Base-by-base conservation (phyloP, 108 stramenopile genomes). In the Phaeodactylum tricornutum region DNA sequence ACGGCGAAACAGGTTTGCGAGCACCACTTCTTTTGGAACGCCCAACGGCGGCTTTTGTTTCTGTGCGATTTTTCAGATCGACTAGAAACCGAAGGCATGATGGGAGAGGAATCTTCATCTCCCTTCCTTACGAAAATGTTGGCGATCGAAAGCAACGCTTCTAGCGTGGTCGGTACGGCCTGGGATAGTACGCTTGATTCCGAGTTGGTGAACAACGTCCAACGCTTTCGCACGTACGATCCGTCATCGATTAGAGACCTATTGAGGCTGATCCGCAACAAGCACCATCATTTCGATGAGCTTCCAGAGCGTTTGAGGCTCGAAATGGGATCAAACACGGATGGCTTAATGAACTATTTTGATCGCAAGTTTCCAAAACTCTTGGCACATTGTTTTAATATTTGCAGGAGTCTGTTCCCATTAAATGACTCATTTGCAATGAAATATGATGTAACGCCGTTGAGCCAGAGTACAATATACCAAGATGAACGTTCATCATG, bases 21-120 rank as follows among this genome's bases (percentile, higher is more conserved):
- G 27, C 96, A 97, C 63, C 94, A 94, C 6, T 95, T 84, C 75
- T 97, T 97, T 55, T 97, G 96, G 96, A 54, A 50, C 17, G 40
- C 59, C 14, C 50, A 71, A 17, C 72, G 73, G 31, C 81, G 85
- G 19, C 59, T 97, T 24, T 60, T 79, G 9, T 97, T 97, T 61
- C 60, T 97, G 17, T 71, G 82, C 44, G 93, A 95, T 17, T 69
- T 97, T 55, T 93, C 91, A 15, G 89, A 95, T 71, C 64, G 85
- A 39, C 54, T 95, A 30, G 91, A 95, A 76, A 58, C 57, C 28
- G 68, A 79, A 31, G 42, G 32, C 9, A 53, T 40, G 31, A 55
- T 36, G 27, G 25, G 7, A 25, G 49, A 44, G 25, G 60, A 35
- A 21, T 27, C 47, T 1, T 16, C 34, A 14, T 37, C 35, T 12